Percentiles rank a stretch among this genome's conserved stretches.
phyloP scores from a whole-genome alignment of 2,329 filamentous ascomycete species.

The Teratosphaeria destructans region DNA sequence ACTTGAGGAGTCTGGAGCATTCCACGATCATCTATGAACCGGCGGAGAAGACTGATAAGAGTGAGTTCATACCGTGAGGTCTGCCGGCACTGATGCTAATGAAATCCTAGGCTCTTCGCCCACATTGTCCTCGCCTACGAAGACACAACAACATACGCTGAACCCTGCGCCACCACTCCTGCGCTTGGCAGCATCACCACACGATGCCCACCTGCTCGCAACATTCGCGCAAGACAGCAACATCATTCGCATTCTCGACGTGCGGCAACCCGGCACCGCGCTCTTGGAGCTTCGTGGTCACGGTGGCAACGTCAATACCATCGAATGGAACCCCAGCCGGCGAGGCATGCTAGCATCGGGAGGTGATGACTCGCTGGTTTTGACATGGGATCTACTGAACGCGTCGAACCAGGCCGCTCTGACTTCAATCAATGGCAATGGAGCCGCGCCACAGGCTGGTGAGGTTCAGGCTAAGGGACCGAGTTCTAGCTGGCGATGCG shows the following conservation, averaged over 20 bases:
- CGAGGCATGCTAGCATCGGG: conserved; percentile 85
- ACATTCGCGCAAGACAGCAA: conserved; percentile 93
- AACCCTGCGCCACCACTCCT: conserved; percentile 55
- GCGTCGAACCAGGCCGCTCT: conserved; percentile 34
- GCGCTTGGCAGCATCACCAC: conserved; percentile 78
- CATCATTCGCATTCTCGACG: conserved; percentile 87
- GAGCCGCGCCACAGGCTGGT: conserved; percentile 9
- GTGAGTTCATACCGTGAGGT: conserved; percentile 18
- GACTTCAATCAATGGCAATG: conserved; percentile 19
- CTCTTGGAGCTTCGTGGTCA: conserved; percentile 89
- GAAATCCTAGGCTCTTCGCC: conserved; percentile 25
- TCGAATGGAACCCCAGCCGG: conserved; percentile 87
- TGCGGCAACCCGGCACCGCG: conserved; percentile 90
- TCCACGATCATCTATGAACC: conserved; percentile 99
- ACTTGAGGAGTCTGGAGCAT: conserved; percentile 88
- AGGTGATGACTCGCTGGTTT: conserved; percentile 80
- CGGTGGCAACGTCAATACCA: conserved; percentile 72
- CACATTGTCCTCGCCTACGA: conserved; percentile 59
- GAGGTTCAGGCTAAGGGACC: conserved; percentile 50
- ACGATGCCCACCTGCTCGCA: conserved; percentile 90
- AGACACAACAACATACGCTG: conserved; percentile 66
- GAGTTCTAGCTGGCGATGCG: conserved; percentile 70
- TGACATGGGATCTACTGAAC: conserved; percentile 88
- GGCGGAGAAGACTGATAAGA: conserved; percentile 62
- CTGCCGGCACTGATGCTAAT: neutral